Evolutionary conservation across 179 eudicot genomes (phyloP), one percentile per base, ranked within the genome.

Genomic region (Patellifolia procumbens): DNA sequence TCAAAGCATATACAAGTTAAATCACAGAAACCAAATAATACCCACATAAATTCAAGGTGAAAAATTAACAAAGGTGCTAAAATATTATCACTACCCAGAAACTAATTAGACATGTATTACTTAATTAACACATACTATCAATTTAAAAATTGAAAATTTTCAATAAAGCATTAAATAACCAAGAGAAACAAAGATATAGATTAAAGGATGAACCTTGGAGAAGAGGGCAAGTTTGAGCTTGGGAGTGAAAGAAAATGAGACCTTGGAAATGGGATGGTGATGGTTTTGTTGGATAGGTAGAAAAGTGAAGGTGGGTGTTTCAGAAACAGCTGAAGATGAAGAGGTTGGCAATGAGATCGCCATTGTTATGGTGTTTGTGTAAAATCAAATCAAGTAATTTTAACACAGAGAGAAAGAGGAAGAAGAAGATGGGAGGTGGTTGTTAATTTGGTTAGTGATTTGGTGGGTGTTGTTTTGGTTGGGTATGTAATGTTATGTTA

Each of bases 161-260:
- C 61, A 64, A 32, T 64, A 29, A 22, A 22, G 2, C 15, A 75
- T 66, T 24, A 17, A 72, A 1, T 34, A 51, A 62, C 2, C n/a
- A 52, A 75, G 6, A 43, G 64, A 9, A 32, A 74, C 34, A 49
- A 31, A 75, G 45, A 67, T 26, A 78, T 53, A 64, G 35, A 32
- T 29, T 17, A 17, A 45, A 53, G 58, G 29, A 66, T 28, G 59
- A 51, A 77, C 88, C 87, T 83, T 81, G 84, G 88, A 77, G 58
- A 81, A 75, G 39, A 83, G 74, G 10, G 81, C 83, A 64, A 77
- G 73, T 63, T 83, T 78, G 73, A 81, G 84, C 68, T 85, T 82
- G 48, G 89, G 76, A 85, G 89, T 68, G 79, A 87, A 73, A 24
- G 77, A 72, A 83, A 81, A 88, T 68, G 73, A 69, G 74, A 79